Conservation (phyloP, 495 filamentous ascomycete genomes). For the Aspergillus ellipticus region DNA sequence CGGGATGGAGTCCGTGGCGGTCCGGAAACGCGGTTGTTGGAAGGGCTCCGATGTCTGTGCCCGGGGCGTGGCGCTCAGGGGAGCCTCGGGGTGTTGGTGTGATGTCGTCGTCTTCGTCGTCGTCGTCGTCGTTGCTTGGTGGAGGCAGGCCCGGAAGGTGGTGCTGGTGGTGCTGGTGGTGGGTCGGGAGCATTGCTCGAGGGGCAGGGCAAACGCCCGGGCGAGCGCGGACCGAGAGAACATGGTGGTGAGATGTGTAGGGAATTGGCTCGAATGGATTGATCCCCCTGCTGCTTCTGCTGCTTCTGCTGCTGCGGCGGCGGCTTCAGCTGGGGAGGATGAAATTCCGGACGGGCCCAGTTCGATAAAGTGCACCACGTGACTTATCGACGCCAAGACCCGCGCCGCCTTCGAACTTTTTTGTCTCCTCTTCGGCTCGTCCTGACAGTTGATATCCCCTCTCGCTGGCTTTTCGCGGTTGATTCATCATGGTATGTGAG, state of each 20-base stretch:
- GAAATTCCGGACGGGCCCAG: conserved; percentile 12
- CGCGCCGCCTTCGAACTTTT: conserved; percentile 36
- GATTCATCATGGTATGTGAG: conserved; percentile 37
- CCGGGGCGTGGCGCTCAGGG: conserved; percentile 29
- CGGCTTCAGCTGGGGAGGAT: background rate
- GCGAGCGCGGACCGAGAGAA: conserved; percentile 41
- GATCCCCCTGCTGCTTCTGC: background rate
- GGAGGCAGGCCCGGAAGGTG: conserved; percentile 29
- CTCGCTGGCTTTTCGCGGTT: background rate
- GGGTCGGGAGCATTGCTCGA: conserved; percentile 22
- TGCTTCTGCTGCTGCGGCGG: background rate
- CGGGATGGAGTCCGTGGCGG: conserved; percentile 16
- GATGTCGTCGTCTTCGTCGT: conserved; percentile 3
- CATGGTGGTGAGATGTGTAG: conserved; percentile 23
- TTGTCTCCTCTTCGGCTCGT: conserved; percentile 18
- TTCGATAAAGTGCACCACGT: conserved; percentile 18
- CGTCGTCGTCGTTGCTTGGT: conserved; percentile 9
- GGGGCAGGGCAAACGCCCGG: conserved; percentile 31
- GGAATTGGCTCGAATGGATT: background rate
- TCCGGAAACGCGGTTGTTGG: conserved; percentile 14
- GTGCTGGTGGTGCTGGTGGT: conserved; percentile 24
- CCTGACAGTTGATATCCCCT: conserved; percentile 13
- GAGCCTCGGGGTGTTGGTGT: conserved; percentile 24
- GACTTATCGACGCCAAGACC: conserved; percentile 26
- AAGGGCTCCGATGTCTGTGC: conserved; percentile 20